These are phyloP conservation scores for Ophiobolus disseminans DNA, from an alignment of 2,329 filamentous ascomycete genomes.

Conservation along the genomic window DNA sequence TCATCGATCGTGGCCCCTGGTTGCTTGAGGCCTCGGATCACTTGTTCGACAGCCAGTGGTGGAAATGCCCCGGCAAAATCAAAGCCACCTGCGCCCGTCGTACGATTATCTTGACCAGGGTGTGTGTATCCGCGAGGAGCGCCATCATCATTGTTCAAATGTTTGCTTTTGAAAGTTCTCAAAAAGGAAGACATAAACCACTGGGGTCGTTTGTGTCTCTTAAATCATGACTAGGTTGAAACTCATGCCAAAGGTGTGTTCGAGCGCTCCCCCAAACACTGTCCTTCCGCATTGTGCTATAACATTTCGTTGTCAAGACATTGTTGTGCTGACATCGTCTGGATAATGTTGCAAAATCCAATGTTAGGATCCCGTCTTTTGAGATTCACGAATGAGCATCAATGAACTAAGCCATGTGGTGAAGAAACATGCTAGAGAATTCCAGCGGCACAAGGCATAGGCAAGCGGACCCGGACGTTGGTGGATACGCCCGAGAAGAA, in stretches of 20 bases:
- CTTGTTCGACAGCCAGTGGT: constrained; percentile 29
- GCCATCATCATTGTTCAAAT: constrained; percentile 22
- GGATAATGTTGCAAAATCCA: constrained; percentile 13
- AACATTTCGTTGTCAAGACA: constrained; percentile 3
- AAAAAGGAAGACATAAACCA: constrained; percentile 8
- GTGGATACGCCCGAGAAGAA: constrained; percentile 28
- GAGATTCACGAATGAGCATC: constrained; percentile 30
- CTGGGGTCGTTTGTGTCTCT: not conserved
- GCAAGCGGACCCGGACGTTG: constrained; percentile 43
- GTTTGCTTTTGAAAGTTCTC: constrained; percentile 14
- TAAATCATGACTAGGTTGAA: not conserved
- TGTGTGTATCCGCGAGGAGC: constrained; percentile 34
- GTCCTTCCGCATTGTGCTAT: too few relatives aligned
- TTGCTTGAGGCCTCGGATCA: constrained; percentile 24
- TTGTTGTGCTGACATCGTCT: constrained; percentile 19
- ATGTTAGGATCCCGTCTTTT: constrained; percentile 27
- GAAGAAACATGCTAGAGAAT: constrained; percentile 26
- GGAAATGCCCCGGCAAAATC: constrained; percentile 38
- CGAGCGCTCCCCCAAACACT: too few relatives aligned
- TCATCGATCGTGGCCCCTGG: constrained; percentile 30
- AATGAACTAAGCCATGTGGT: constrained; percentile 26
- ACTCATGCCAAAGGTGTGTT: too few relatives aligned
- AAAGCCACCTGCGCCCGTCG: constrained; percentile 31
- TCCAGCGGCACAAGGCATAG: constrained; percentile 27
- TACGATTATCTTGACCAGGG: constrained; percentile 33